Percentiles rank a stretch among this genome's conserved stretches.
These are phyloP conservation scores for Penicillium sp. DNA, from an alignment of 2,329 filamentous ascomycete species.

Conservation along the genomic window DNA sequence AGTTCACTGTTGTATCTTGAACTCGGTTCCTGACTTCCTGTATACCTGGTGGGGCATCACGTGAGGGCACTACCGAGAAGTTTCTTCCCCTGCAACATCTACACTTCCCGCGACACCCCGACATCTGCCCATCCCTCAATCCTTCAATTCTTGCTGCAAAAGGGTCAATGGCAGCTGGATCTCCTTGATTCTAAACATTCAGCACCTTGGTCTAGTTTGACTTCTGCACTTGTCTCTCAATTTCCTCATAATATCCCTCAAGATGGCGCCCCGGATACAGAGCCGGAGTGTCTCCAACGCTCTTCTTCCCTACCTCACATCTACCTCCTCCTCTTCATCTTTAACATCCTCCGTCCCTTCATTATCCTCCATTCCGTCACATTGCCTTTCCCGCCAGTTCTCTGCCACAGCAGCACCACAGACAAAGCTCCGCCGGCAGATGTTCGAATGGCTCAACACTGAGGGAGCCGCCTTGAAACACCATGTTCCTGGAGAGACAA, in stretches of 20 bases:
- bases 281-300: conserved; percentile 35
- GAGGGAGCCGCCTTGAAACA: conserved; percentile 33
- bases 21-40: background rate
- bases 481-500: conserved; percentile 32
- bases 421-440: conserved; percentile 52
- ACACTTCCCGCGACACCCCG: conserved; percentile 10
- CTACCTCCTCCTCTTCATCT: conserved; percentile 27
- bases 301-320: conserved; percentile 33
- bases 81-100: conserved; percentile 29
- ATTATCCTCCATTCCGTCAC: conserved; percentile 17
- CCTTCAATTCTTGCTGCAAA: conserved; percentile 22
- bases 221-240: background rate
- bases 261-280: conserved; percentile 43
- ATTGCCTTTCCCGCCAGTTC: conserved; percentile 29
- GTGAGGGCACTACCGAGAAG: conserved; percentile 30
- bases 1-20: background rate
- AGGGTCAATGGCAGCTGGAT: conserved; percentile 12
- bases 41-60: conserved; percentile 13
- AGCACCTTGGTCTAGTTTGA: background rate
- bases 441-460: conserved; percentile 57
- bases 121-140: conserved; percentile 19
- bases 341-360: conserved; percentile 18
- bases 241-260: conserved; percentile 12
- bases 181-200: conserved; percentile 8
- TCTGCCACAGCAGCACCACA: conserved; percentile 34